Base-by-base conservation (phyloP, 2,329 filamentous ascomycete species). In the Acrodontium crateriforme region DNA sequence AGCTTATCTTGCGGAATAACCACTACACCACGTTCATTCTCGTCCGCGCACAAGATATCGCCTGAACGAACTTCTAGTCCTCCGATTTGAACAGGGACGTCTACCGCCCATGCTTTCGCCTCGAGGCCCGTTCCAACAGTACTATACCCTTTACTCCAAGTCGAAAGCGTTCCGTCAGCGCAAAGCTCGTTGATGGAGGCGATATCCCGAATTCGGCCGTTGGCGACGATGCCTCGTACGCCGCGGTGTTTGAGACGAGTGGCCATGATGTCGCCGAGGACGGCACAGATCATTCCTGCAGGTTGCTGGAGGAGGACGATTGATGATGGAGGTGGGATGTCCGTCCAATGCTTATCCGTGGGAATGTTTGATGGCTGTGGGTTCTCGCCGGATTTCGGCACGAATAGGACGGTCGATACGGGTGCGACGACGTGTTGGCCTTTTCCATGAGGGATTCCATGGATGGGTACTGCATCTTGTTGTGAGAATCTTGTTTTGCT, bases 201-300 rank as follows among this genome's bases (percentile, higher is more conserved):
- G 11, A 82, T 43, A 55, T 84, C 79, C 35, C 78, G 62, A 5
- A 77, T 68, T 20, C 78, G 59, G 1, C 78, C 78, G 39, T 71
- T 65, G 6, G 81, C 72, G n/a, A 83, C 55, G 8, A 77, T 64
- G 3, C 65, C 76, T 39, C 61, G 59, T 11, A 68, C 69, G 9
- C 69, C 67, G 8, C 74, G 60, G 9, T 65, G 49, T 42, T 72
- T 71, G 66, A 83, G 78, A 12, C 78, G 62, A 16, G 68, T 58
- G 4, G 75, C 78, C 67, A 83, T 78, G 38, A 84, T 80, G 11
- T 78, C 78, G n/a, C 79, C 79, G 5, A 80, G 65, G 6, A 80
- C 65, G 5, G 78, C 78, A 52, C 78, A 81, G 28, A 63, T 64
- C 47, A 82, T 76, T 1, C 60, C 63, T 0, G 58, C 44, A 0